Percentiles rank a stretch among this genome's conserved stretches.
Conservation (phyloP, 768 basidiomycete genomes). For the Pleurotus eryngii region DNA sequence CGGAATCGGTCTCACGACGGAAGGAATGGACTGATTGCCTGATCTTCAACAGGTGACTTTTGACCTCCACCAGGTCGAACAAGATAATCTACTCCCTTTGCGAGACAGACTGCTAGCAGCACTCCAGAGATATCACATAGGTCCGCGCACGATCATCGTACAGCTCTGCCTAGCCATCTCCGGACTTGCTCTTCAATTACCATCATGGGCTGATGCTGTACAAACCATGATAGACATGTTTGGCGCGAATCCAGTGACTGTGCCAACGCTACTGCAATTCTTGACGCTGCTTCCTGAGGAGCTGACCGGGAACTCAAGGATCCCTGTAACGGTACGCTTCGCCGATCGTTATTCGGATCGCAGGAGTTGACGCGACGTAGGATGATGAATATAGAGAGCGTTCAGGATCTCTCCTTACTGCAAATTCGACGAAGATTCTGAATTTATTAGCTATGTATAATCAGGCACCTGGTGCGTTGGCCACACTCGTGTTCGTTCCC, state of each 20-base stretch:
- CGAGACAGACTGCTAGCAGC: conserved; percentile 85
- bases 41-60: conserved; percentile 74
- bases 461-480: conserved; percentile 71
- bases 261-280: conserved; percentile 84
- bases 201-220: conserved; percentile 80
- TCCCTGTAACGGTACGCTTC: conserved; percentile 78
- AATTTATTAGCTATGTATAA: conserved; percentile 85
- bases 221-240: conserved; percentile 79
- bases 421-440: conserved; percentile 68
- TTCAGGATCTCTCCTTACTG: conserved; percentile 57
- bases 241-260: conserved; percentile 80
- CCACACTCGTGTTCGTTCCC: neutral
- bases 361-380: conserved; percentile 32
- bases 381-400: conserved; percentile 73
- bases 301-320: conserved; percentile 74
- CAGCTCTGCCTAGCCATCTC: conserved; percentile 90
- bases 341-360: neutral
- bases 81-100: conserved; percentile 67
- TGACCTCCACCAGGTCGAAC: conserved; percentile 86
- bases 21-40: conserved; percentile 19
- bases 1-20: conserved; percentile 4
- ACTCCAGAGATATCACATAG: conserved; percentile 65
- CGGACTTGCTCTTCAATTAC: conserved; percentile 87
- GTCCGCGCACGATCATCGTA: conserved; percentile 80
- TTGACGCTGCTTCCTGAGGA: conserved; percentile 91